A percentile compares a stretch with the other conserved stretches of the same genome.
Conservation (phyloP, 1,284 basidiomycete species). For the Vanrija sp. region DNA sequence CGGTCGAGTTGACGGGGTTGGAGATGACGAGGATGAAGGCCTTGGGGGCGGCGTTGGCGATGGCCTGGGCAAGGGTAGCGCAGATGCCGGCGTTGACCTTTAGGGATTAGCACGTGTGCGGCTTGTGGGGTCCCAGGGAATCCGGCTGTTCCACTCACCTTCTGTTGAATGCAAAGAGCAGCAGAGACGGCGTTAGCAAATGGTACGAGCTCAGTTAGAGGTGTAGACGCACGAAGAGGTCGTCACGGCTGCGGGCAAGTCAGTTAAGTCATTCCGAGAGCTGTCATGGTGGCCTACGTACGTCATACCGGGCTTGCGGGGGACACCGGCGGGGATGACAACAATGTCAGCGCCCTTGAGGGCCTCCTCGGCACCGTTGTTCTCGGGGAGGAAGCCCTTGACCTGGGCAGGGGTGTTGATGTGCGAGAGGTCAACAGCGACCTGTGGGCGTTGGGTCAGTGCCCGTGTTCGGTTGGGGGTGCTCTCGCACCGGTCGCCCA, state of each 20-base stretch:
- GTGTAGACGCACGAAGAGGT: constrained; percentile 78
- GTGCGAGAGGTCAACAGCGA: constrained; percentile 89
- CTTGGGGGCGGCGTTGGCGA: constrained; percentile 80
- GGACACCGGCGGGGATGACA: constrained; percentile 96
- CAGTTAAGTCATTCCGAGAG: background rate
- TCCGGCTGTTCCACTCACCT: constrained; percentile 17
- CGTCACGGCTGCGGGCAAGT: constrained; percentile 64
- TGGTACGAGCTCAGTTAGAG: background rate
- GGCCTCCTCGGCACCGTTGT: constrained; percentile 47
- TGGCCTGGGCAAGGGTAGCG: constrained; percentile 85
- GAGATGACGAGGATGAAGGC: constrained; percentile 95
- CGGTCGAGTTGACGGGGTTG: constrained; percentile 78
- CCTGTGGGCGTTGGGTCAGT: constrained; percentile 24
- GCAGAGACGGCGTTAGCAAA: background rate
- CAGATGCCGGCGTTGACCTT: constrained; percentile 61
- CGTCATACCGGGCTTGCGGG: constrained; percentile 71
- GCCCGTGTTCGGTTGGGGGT: background rate
- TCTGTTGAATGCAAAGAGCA: constrained; percentile 18
- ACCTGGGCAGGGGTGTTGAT: constrained; percentile 86
- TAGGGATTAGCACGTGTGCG: background rate
- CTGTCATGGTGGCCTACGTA: constrained; percentile 50
- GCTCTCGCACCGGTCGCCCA: background rate
- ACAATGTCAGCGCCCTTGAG: constrained; percentile 60
- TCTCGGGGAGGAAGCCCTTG: constrained; percentile 50
- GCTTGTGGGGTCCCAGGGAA: no score